Evolutionary conservation across 2,329 filamentous ascomycete species (phyloP).

Genomic region (Xylaria multiplex): DNA sequence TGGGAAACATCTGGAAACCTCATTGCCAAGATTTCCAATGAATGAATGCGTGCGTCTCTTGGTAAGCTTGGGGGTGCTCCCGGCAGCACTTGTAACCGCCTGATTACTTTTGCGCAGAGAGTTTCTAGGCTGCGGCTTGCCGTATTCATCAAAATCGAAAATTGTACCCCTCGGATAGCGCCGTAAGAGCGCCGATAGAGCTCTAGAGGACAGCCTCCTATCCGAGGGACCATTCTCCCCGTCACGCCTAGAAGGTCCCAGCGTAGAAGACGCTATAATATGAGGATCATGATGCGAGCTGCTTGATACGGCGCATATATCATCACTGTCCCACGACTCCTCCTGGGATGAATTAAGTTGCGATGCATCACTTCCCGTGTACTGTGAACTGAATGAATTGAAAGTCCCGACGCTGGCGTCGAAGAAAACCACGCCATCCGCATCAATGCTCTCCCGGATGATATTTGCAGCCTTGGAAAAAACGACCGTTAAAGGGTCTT

Average conservation of each 20-base stretch:
- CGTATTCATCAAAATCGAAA: conserved; percentile 56
- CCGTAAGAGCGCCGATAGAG: conserved; percentile 55
- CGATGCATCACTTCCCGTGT: conserved; percentile 12
- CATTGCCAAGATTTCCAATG: conserved; percentile 26
- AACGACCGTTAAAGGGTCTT: conserved; percentile 27
- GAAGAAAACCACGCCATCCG: conserved; percentile 53
- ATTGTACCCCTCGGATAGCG: conserved; percentile 59
- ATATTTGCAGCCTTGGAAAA: conserved; percentile 57
- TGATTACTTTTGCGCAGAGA: conserved; percentile 37
- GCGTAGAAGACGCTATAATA: conserved; percentile 54
- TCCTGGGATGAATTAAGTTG: conserved; percentile 11
- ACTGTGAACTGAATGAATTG: conserved; percentile 17
- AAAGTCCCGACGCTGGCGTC: conserved; percentile 45
- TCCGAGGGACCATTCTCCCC: conserved; percentile 36
- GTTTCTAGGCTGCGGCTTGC: conserved; percentile 49
- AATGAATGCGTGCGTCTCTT: conserved; percentile 26
- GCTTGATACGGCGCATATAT: conserved; percentile 7
- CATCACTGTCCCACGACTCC: conserved; percentile 37
- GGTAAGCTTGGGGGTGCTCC: conserved; percentile 26
- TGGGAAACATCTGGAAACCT: conserved; percentile 30
- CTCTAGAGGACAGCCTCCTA: conserved; percentile 50
- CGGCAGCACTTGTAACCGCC: not conserved
- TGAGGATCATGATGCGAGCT: conserved; percentile 42
- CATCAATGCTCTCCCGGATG: conserved; percentile 55
- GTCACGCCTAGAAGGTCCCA: conserved; percentile 49